Evolutionary conservation across 139 green algal genomes (phyloP).

Genomic region (Chlamydomonas applanata): DNA sequence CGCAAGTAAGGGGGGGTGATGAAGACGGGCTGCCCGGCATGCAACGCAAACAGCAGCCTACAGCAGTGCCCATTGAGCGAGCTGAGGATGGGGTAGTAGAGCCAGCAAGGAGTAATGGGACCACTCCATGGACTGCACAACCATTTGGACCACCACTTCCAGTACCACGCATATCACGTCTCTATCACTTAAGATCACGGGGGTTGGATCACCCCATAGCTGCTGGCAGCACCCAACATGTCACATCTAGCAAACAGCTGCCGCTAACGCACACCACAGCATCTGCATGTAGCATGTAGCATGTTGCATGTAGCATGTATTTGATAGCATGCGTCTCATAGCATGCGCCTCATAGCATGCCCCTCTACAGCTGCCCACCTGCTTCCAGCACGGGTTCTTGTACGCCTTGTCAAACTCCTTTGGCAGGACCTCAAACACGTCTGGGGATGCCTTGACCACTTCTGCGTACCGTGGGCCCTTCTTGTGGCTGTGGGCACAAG

Average conservation of each 20-base stretch:
- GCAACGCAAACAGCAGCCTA: not conserved
- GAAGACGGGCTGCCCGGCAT: not conserved
- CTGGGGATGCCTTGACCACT: constrained; percentile 22
- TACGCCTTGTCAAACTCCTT: constrained; percentile 26
- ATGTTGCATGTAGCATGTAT: too few relatives aligned
- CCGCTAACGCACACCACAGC: too few relatives aligned
- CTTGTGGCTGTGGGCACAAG: constrained; percentile 1
- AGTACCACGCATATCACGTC: too few relatives aligned
- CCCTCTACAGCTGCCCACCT: constrained; percentile 5
- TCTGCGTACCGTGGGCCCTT: constrained; percentile 8
- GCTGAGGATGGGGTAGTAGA: not conserved
- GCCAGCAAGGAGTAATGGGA: not conserved
- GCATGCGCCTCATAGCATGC: too few relatives aligned
- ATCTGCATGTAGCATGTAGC: too few relatives aligned
- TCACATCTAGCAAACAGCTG: too few relatives aligned
- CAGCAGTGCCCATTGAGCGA: not conserved
- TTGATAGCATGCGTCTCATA: too few relatives aligned
- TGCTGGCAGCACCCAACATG: too few relatives aligned
- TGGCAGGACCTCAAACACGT: constrained; percentile 52
- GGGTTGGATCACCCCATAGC: too few relatives aligned
- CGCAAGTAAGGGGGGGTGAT: not conserved
- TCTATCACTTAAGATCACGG: too few relatives aligned
- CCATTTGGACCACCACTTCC: not conserved
- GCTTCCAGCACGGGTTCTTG: constrained; percentile 58
- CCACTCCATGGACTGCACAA: not conserved